Conservation (phyloP, 352 stramenopile species). For the Phytopythium kandeliae region DNA sequence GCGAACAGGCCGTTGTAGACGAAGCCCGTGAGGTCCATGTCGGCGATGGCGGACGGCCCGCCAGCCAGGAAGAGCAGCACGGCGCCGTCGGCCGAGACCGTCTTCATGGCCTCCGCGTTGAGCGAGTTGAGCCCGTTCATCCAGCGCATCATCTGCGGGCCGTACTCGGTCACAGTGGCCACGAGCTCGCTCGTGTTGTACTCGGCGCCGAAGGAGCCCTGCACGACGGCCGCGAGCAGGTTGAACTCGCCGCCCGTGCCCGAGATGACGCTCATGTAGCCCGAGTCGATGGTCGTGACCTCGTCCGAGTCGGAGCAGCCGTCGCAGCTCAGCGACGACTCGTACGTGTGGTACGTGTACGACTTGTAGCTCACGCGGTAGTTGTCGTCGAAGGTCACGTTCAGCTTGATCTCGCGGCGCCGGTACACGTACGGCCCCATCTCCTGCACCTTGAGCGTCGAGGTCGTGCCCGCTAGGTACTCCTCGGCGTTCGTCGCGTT, state of each 20-base stretch:
- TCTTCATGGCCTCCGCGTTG: slow-evolving; percentile 57
- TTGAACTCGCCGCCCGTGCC: slow-evolving; percentile 52
- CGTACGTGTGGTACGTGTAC: slow-evolving; percentile 74
- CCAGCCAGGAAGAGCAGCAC: slow-evolving; percentile 35
- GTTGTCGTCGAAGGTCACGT: slow-evolving; percentile 52
- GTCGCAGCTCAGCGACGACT: slow-evolving; percentile 36
- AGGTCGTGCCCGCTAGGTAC: slow-evolving; percentile 30
- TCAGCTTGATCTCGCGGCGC: slow-evolving; percentile 46
- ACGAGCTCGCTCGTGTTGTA: slow-evolving; percentile 15
- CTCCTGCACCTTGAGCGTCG: slow-evolving; percentile 57
- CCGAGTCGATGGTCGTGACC: slow-evolving; percentile 50
- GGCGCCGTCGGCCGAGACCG: slow-evolving; percentile 26
- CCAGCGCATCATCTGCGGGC: slow-evolving; percentile 62
- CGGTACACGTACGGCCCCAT: slow-evolving; percentile 72
- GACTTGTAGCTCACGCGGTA: slow-evolving; percentile 66
- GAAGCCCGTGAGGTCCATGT: slow-evolving; percentile 51
- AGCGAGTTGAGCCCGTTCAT: slow-evolving; percentile 78
- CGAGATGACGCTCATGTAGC: slow-evolving; percentile 67
- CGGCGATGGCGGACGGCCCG: slow-evolving; percentile 23
- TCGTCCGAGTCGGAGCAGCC: slow-evolving; percentile 51
- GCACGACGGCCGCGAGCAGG: slow-evolving; percentile 37
- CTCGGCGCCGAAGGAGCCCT: slow-evolving; percentile 32
- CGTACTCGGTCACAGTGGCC: slow-evolving; percentile 29
- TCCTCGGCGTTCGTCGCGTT: slow-evolving; percentile 75
- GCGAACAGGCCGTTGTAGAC: slow-evolving; percentile 74